Evolutionary conservation across 441 rosid genomes (phyloP).

Genomic region (Pelargonium myrrhifolium): DNA sequence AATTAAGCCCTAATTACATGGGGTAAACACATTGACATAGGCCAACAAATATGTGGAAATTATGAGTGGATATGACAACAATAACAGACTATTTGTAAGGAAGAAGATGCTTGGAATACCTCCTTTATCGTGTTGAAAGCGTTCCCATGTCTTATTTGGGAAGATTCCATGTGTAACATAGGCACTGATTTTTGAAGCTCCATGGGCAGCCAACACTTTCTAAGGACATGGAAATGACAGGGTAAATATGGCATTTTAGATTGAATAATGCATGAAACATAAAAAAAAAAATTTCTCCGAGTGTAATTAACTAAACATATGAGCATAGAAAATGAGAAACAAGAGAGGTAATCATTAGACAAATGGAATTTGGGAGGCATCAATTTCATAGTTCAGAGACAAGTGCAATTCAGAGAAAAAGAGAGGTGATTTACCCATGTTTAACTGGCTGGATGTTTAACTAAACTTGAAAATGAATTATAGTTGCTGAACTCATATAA

Average conservation of each 20-base stretch:
- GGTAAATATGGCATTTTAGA: not conserved
- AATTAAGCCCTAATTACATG: not conserved
- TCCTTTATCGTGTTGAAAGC: constrained; percentile 69
- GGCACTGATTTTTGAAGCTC: constrained; percentile 90
- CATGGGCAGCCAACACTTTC: constrained; percentile 81
- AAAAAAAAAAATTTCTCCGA: not conserved
- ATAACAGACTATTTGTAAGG: constrained; percentile 1
- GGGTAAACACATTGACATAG: not conserved
- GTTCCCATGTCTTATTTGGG: constrained; percentile 86
- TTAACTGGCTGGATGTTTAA: not conserved
- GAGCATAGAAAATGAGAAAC: not conserved
- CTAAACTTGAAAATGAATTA: not conserved
- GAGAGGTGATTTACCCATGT: too few relatives aligned
- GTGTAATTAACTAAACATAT: not conserved
- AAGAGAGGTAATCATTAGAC: not conserved
- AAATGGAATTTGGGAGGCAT: not conserved
- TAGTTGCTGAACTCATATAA: not conserved
- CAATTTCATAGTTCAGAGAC: not conserved
- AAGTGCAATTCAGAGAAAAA: too few relatives aligned
- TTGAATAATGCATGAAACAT: not conserved
- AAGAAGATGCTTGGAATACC: constrained; percentile 36
- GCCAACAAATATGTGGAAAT: not conserved
- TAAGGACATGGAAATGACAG: constrained; percentile 20
- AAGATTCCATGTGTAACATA: constrained; percentile 93
- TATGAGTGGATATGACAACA: not conserved